Base-by-base conservation (phyloP, 169 alveolate species). In the Eimeria zaria region DNA sequence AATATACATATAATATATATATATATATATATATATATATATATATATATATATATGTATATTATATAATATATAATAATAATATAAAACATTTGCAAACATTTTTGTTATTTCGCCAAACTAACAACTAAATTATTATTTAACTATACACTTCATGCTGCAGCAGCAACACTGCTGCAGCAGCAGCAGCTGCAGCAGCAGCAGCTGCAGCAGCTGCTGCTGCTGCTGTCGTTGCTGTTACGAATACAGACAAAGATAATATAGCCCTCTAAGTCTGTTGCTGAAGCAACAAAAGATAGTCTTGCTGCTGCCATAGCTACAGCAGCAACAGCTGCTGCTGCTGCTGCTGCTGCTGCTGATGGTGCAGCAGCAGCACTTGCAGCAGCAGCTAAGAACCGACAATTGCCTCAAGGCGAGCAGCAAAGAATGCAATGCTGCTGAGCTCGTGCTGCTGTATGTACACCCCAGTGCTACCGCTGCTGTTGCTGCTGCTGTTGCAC, bases 351-450 rank as follows among this genome's bases (percentile, higher is more conserved):
- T 41, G 53, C 36, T 44, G 53, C 51, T 71, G 81, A 48, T 76
- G 83, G 44, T 44, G 88, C 41, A 12, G 88, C 55, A 12, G 88
- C 88, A 14, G 88, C 88, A 14, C 36, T 64, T 44, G 88, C 64
- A 12, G 81, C 81, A 12, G 85, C 85, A 41, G 85, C 85, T 74
- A 44, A 39, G 14, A 0, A 22, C 60, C 85, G 39, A 44, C 85
- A 11, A 74, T 39, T 36, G 85, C 58, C 85, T 58, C 67, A 1
- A 30, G 62, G 78, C 76, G 87, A 18, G 78, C 78, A 7, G 78
- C 78, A 33, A 69, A 69, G 78, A 69, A 69, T 2, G 78, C 78
- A 14, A 69, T 80, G 89, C 89, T 80, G 89, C 89, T 80, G 76
- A 33, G 78, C 58, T 80, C 44, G 24, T 46, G 89, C 78, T 53